Evolutionary conservation across 2,329 filamentous ascomycete species (phyloP).

Genomic region (Cordyceps sp.): DNA sequence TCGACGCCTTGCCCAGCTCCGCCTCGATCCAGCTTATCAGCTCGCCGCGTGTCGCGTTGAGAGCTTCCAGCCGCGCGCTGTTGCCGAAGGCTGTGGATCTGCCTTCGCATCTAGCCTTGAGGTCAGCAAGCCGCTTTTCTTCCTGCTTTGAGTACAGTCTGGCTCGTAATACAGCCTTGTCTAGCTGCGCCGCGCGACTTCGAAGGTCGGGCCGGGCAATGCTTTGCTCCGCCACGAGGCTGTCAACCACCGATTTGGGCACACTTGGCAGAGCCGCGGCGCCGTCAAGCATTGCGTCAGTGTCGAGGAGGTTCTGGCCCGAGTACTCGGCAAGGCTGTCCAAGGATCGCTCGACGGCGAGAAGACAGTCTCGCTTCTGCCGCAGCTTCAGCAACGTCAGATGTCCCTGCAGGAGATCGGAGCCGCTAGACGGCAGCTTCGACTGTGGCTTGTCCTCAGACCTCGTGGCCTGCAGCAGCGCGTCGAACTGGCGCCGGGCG

Average conservation of each 20-base stretch:
- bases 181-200: slow-evolving; percentile 31
- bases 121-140: slow-evolving; percentile 33
- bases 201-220: slow-evolving; percentile 24
- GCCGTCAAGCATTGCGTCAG: slow-evolving; percentile 28
- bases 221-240: slow-evolving; percentile 25
- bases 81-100: slow-evolving; percentile 19
- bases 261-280: slow-evolving; percentile 28
- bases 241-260: slow-evolving; percentile 33
- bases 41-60: slow-evolving; percentile 38
- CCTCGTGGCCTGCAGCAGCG: slow-evolving; percentile 12
- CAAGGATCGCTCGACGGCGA: slow-evolving; percentile 32
- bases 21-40: slow-evolving; percentile 50
- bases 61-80: slow-evolving; percentile 29
- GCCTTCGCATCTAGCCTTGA: slow-evolving; percentile 20
- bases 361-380: slow-evolving; percentile 32
- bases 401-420: slow-evolving; percentile 27
- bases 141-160: slow-evolving; percentile 40
- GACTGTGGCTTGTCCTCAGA: slow-evolving; percentile 7
- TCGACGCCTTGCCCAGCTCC: slow-evolving; percentile 37
- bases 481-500: slow-evolving; percentile 30
- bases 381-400: slow-evolving; percentile 32
- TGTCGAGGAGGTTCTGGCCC: slow-evolving; percentile 29
- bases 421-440: slow-evolving; percentile 4
- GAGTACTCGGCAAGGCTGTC: slow-evolving; percentile 32
- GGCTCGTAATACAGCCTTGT: slow-evolving; percentile 40